These are phyloP conservation scores for Lentinula lateritia DNA, from an alignment of 768 basidiomycete species.

Conservation along the genomic window DNA sequence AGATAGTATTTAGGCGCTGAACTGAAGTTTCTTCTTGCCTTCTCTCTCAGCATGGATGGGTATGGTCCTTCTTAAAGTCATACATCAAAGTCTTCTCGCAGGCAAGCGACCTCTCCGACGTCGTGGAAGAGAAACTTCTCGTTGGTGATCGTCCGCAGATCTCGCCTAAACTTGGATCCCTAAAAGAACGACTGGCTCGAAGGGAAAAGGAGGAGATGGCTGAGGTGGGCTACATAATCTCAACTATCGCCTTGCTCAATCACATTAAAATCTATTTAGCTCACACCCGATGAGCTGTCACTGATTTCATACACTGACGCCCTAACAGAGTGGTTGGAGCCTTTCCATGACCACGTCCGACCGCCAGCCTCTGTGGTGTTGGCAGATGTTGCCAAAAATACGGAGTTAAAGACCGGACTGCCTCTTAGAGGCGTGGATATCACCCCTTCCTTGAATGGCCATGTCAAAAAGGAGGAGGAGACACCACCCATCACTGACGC, in stretches of 20 bases:
- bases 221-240: constrained; percentile 35
- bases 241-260: constrained; percentile 7
- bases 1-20: background rate
- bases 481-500: constrained; percentile 59
- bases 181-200: constrained; percentile 53
- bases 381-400: constrained; percentile 70
- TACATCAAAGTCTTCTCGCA: constrained; percentile 77
- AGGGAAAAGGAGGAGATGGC: constrained; percentile 44
- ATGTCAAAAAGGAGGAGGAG: constrained; percentile 69
- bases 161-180: constrained; percentile 42
- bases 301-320: constrained; percentile 57
- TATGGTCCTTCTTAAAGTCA: constrained; percentile 63
- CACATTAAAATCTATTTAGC: constrained; percentile 27
- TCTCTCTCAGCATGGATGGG: constrained; percentile 57
- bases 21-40: background rate
- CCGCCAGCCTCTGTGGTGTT: constrained; percentile 66
- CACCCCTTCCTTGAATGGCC: constrained; percentile 29
- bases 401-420: constrained; percentile 64
- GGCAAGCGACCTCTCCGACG: constrained; percentile 76
- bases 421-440: constrained; percentile 61
- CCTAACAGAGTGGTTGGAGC: constrained; percentile 71
- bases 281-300: constrained; percentile 57
- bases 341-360: constrained; percentile 68
- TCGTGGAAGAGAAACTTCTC: constrained; percentile 74
- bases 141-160: constrained; percentile 74